Percentiles rank a stretch among this genome's conserved stretches.
Conservation (phyloP, 495 filamentous ascomycete species). For the Oleoguttula mirabilis region DNA sequence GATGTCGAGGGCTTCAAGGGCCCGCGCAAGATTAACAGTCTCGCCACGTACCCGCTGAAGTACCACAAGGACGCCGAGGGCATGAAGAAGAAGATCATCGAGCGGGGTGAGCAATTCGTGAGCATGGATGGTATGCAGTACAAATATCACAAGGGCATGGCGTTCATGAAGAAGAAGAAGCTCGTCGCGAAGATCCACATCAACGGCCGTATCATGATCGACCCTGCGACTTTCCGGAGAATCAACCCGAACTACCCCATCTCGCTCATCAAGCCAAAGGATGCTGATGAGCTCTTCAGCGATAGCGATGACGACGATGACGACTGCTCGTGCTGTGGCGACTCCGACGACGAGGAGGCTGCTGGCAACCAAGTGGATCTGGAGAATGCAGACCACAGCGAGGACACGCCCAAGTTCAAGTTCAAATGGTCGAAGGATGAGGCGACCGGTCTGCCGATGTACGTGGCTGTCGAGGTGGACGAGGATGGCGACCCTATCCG, state of each 20-base stretch:
- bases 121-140: conserved; percentile 72
- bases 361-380: conserved; percentile 17
- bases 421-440: conserved; percentile 53
- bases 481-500: conserved; percentile 51
- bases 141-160: conserved; percentile 69
- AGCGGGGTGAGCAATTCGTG: conserved; percentile 80
- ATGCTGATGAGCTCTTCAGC: conserved; percentile 46
- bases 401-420: conserved; percentile 42
- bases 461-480: conserved; percentile 51
- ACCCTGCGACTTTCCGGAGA: conserved; percentile 72
- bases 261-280: conserved; percentile 63
- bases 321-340: conserved; percentile 37
- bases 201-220: conserved; percentile 85
- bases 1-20: conserved; percentile 74
- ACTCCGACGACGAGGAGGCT: conserved; percentile 28
- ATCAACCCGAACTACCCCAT: conserved; percentile 85
- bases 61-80: conserved; percentile 67
- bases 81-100: conserved; percentile 55
- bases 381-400: conserved; percentile 10
- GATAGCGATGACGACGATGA: conserved; percentile 42
- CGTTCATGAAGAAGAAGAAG: conserved; percentile 74
- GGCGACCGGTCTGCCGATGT: conserved; percentile 43
- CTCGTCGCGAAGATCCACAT: conserved; percentile 73
- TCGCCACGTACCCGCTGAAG: conserved; percentile 67
- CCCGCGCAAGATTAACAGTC: conserved; percentile 65